Conservation (phyloP, 176 grass and related monocot species). For the Bolboschoenus planiculmis region DNA sequence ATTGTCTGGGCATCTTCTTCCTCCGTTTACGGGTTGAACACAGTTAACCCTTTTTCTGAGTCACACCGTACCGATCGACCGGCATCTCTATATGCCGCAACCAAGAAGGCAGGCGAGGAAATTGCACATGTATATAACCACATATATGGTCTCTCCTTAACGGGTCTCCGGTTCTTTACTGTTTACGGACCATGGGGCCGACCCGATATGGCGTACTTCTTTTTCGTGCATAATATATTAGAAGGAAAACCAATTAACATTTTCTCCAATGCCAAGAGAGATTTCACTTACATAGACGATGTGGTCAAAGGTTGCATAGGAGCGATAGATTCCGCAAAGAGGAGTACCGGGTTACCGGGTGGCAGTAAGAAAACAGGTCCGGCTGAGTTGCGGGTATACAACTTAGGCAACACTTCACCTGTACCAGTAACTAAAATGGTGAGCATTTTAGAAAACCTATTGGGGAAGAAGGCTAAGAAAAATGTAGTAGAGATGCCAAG, state of each 20-base stretch:
- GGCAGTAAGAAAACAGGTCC: slow-evolving; percentile 54
- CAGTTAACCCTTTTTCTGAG: slow-evolving; percentile 74
- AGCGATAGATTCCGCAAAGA: slow-evolving; percentile 65
- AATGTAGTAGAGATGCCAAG: slow-evolving; percentile 71
- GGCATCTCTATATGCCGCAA: slow-evolving; percentile 90
- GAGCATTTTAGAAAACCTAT: slow-evolving; percentile 61
- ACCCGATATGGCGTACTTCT: slow-evolving; percentile 99
- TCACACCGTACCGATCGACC: slow-evolving; percentile 81
- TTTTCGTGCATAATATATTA: slow-evolving; percentile 63
- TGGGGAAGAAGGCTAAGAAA: slow-evolving; percentile 94
- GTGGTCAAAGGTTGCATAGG: slow-evolving; percentile 86
- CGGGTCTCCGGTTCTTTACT: slow-evolving; percentile 92
- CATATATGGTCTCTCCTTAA: slow-evolving; percentile 97
- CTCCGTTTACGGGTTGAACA: slow-evolving; percentile 91
- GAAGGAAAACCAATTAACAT: slow-evolving; percentile 74
- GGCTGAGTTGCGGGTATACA: slow-evolving; percentile 80
- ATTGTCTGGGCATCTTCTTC: slow-evolving; percentile 88
- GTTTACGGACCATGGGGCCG: slow-evolving; percentile 94
- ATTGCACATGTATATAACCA: slow-evolving; percentile 92
- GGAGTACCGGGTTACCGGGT: slow-evolving; percentile 53
- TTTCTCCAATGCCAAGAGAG: slow-evolving; percentile 57
- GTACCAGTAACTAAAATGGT: slow-evolving; percentile 86
- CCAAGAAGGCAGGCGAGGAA: slow-evolving; percentile 96
- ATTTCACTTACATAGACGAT: slow-evolving; percentile 98
- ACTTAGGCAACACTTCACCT: slow-evolving; percentile 91